Conservation (phyloP, 2,329 filamentous ascomycete species). For the Exophiala sideris region DNA sequence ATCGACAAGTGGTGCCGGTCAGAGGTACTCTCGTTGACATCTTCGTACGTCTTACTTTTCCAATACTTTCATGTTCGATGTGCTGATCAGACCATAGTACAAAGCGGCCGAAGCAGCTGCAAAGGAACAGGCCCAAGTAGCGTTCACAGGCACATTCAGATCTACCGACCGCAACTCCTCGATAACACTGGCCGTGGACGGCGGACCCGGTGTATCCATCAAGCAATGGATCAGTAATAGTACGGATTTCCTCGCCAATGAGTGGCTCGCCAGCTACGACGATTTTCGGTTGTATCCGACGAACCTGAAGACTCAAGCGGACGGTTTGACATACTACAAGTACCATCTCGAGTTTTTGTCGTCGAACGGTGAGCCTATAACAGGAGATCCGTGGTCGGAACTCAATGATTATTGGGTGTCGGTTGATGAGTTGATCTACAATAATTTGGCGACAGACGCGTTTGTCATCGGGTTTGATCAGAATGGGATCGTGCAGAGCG, state of each 20-base stretch:
- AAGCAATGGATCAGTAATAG: slow-evolving; percentile 23
- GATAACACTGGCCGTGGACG: slow-evolving; percentile 26
- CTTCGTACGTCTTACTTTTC: slow-evolving; percentile 7
- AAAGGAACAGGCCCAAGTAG: slow-evolving; percentile 3
- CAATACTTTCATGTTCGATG: background rate
- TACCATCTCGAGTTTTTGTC: slow-evolving; percentile 23
- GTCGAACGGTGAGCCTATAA: slow-evolving; percentile 28
- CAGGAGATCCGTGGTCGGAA: slow-evolving; percentile 24
- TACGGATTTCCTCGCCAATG: slow-evolving; percentile 20
- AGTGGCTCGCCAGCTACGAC: slow-evolving; percentile 3
- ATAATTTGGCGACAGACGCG: slow-evolving; percentile 27
- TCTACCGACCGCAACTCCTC: slow-evolving; percentile 11
- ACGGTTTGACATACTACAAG: slow-evolving; percentile 17
- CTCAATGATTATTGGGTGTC: slow-evolving; percentile 32
- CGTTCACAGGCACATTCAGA: slow-evolving; percentile 9
- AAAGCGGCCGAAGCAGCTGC: slow-evolving; percentile 8
- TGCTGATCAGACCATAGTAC: background rate
- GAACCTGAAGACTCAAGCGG: slow-evolving; percentile 9
- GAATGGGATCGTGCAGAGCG: slow-evolving; percentile 20
- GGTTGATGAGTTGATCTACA: slow-evolving; percentile 27
- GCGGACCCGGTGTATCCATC: slow-evolving; percentile 20
- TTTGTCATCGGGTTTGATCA: slow-evolving; percentile 30
- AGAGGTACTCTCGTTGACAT: slow-evolving; percentile 5
- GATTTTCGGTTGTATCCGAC: slow-evolving; percentile 18
- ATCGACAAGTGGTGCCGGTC: slow-evolving; percentile 1